phyloP scores from a whole-genome alignment of 495 filamentous ascomycete genomes.

The Daldinia loculata region DNA sequence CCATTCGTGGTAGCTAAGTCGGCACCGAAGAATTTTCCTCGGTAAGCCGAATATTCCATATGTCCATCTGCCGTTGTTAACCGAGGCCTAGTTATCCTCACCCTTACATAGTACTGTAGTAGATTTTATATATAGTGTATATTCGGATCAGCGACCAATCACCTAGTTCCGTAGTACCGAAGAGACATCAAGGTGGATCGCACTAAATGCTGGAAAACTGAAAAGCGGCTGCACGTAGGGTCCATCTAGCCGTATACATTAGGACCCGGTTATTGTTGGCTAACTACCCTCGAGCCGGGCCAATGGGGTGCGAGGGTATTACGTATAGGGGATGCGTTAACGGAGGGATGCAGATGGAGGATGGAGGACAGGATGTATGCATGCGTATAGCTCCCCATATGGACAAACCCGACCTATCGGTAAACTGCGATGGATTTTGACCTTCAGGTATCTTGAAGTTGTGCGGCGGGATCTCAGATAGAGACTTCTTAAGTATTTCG shows the following conservation, averaged over 20 bases:
- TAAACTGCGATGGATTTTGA: not conserved
- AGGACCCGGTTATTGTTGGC: not conserved
- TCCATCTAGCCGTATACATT: not conserved
- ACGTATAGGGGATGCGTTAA: slow-evolving; percentile 3
- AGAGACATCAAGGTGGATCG: not conserved
- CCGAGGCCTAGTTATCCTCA: not conserved
- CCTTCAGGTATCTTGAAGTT: not conserved
- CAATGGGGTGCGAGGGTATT: slow-evolving; percentile 8
- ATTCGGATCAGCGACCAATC: slow-evolving; percentile 10
- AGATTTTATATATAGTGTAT: slow-evolving; percentile 2
- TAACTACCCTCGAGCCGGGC: not conserved
- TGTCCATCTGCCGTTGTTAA: not conserved
- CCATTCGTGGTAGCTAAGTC: not conserved
- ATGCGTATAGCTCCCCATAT: no score
- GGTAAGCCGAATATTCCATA: not conserved
- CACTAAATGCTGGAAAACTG: not conserved
- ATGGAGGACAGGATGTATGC: not conserved
- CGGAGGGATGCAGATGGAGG: slow-evolving; percentile 1
- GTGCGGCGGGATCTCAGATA: not conserved
- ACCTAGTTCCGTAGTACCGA: slow-evolving; percentile 11
- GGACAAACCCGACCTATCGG: no score
- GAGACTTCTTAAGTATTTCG: not conserved
- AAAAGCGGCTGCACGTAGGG: not conserved
- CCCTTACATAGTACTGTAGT: not conserved
- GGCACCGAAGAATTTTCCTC: not conserved